Evolutionary conservation across 2,329 filamentous ascomycete genomes (phyloP).

Genomic region (Fusarium albidum): DNA sequence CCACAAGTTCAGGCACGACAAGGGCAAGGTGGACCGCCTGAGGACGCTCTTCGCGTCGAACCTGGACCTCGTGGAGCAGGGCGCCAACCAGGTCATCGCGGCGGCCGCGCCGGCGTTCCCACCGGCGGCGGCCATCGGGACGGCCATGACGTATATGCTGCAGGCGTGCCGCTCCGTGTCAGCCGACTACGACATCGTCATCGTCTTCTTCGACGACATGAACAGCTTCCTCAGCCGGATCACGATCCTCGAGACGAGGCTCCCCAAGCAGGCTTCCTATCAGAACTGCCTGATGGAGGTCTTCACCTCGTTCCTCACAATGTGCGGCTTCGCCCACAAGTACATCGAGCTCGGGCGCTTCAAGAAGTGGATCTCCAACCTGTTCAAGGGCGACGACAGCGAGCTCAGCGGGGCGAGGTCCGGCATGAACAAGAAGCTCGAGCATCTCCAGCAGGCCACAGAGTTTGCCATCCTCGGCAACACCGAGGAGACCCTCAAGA

Average conservation of each 20-base stretch:
- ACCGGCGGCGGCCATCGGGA: conserved; percentile 44
- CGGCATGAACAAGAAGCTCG: conserved; percentile 39
- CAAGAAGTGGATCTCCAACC: conserved; percentile 44
- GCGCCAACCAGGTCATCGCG: conserved; percentile 41
- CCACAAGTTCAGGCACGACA: conserved; percentile 45
- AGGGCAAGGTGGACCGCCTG: conserved; percentile 45
- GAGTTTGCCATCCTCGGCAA: conserved; percentile 46
- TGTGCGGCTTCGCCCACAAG: conserved; percentile 46
- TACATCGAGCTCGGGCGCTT: conserved; percentile 46
- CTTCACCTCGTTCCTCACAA: conserved; percentile 44
- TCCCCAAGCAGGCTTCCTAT: conserved; percentile 42
- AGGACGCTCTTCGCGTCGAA: conserved; percentile 41
- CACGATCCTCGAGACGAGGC: conserved; percentile 43
- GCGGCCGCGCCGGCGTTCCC: conserved; percentile 45
- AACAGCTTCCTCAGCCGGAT: conserved; percentile 47
- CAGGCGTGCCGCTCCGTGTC: conserved; percentile 42
- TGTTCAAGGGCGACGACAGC: conserved; percentile 42
- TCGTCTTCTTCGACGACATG: conserved; percentile 50
- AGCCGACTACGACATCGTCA: conserved; percentile 49
- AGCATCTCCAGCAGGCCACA: conserved; percentile 43
- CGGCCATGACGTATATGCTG: conserved; percentile 45
- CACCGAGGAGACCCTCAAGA: conserved; percentile 42
- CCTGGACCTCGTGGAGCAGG: conserved; percentile 41
- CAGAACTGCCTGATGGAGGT: conserved; percentile 48
- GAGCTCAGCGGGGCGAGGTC: conserved; percentile 43